Evolutionary conservation across 73 alveolate genomes (phyloP).

Genomic region (Tetrahymena thermophila): DNA sequence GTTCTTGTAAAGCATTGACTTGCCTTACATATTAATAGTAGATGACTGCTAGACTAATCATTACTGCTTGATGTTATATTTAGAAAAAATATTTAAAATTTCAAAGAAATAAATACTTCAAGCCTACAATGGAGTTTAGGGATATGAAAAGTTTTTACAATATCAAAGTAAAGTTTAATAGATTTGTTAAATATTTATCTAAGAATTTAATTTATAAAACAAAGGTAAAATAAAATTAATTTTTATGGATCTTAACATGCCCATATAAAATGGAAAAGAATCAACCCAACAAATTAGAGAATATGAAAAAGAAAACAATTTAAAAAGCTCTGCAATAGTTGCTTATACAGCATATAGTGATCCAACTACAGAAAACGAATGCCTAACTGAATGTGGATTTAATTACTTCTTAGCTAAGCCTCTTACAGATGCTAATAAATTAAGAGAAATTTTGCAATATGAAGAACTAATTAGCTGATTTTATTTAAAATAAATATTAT

Average conservation of each 20-base stretch:
- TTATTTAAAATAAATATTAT: not conserved
- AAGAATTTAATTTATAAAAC: not conserved
- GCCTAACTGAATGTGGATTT: not conserved
- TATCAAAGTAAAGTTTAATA: not conserved
- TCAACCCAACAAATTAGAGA: not conserved
- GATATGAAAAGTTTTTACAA: not conserved
- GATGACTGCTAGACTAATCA: not conserved
- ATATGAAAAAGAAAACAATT: not conserved
- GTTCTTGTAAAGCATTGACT: not conserved
- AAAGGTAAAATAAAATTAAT: not conserved
- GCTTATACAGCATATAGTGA: not conserved
- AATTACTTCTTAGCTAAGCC: not conserved
- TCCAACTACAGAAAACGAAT: not conserved
- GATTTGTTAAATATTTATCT: not conserved
- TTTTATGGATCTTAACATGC: not conserved
- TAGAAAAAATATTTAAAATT: not conserved
- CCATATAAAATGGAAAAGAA: not conserved
- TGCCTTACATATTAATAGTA: not conserved
- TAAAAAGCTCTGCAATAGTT: not conserved
- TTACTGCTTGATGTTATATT: not conserved
- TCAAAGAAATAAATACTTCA: not conserved
- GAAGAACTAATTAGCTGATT: not conserved
- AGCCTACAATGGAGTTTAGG: not conserved
- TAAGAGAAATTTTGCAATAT: not conserved
- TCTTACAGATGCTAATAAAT: not conserved